These are phyloP conservation scores for Penicillium samsonianum DNA, from an alignment of 495 filamentous ascomycete species.

Conservation along the genomic window DNA sequence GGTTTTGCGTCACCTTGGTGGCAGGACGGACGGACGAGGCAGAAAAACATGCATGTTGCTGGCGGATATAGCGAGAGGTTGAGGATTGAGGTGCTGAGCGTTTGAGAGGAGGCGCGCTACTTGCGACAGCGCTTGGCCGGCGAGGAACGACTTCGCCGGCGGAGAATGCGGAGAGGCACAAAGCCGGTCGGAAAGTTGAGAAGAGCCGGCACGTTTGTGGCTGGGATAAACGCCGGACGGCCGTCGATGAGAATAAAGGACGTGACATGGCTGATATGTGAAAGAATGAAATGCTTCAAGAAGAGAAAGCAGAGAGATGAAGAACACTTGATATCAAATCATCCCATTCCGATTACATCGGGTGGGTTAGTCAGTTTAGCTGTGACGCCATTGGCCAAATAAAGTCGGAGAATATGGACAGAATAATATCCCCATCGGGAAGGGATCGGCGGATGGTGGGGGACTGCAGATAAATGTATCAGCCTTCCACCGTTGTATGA, in stretches of 20 bases:
- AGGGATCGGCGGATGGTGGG: slow-evolving; percentile 23
- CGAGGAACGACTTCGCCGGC: slow-evolving; percentile 22
- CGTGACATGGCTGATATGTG: slow-evolving; percentile 31
- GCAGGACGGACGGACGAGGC: slow-evolving; percentile 33
- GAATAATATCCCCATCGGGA: slow-evolving; percentile 24
- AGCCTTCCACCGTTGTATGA: slow-evolving; percentile 8
- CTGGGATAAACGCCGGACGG: slow-evolving; percentile 28
- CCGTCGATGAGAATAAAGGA: slow-evolving; percentile 26
- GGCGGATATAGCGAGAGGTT: slow-evolving; percentile 7
- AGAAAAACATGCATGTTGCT: slow-evolving; percentile 33
- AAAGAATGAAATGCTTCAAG: not conserved
- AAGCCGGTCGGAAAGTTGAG: slow-evolving; percentile 31
- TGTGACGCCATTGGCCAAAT: slow-evolving; percentile 38
- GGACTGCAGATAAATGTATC: slow-evolving; percentile 17
- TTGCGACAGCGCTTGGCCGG: slow-evolving; percentile 15
- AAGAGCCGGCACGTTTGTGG: slow-evolving; percentile 22
- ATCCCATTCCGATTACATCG: slow-evolving; percentile 22
- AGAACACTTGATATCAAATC: slow-evolving; percentile 18
- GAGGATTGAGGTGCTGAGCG: not conserved
- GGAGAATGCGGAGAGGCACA: slow-evolving; percentile 42
- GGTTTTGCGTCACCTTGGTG: slow-evolving; percentile 40
- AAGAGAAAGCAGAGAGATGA: slow-evolving; percentile 14
- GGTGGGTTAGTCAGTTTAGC: slow-evolving; percentile 38
- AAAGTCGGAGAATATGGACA: slow-evolving; percentile 29
- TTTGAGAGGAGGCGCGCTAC: slow-evolving; percentile 5